phyloP scores from a whole-genome alignment of 1,284 basidiomycete species.

The Veloboletus limbatus region DNA sequence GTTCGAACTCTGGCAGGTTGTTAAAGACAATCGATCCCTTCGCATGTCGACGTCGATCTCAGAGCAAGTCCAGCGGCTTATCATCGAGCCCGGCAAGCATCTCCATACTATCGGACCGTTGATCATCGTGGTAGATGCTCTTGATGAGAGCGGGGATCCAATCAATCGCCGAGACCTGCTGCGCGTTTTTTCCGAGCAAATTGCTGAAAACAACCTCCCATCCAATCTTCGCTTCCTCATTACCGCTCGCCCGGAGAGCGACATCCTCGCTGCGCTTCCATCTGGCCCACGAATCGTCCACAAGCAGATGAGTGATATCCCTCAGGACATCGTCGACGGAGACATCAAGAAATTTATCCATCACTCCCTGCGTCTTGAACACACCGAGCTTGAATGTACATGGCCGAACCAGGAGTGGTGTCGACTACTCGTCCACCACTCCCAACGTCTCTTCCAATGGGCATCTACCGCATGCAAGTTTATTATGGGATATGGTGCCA shows the following conservation, averaged over 20 bases:
- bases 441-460: background rate
- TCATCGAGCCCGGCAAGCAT: slow-evolving; percentile 15
- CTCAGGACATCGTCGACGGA: slow-evolving; percentile 11
- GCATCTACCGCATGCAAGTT: background rate
- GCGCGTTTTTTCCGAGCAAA: slow-evolving; percentile 7
- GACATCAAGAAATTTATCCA: slow-evolving; percentile 19
- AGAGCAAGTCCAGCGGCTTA: slow-evolving; percentile 18
- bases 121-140: slow-evolving; percentile 20
- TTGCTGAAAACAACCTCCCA: slow-evolving; percentile 12
- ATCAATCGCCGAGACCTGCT: slow-evolving; percentile 13
- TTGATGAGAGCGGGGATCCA: slow-evolving; percentile 25
- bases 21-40: slow-evolving; percentile 22
- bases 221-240: slow-evolving; percentile 21
- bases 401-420: slow-evolving; percentile 14
- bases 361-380: slow-evolving; percentile 11
- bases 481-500: slow-evolving; percentile 11
- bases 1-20: slow-evolving; percentile 5
- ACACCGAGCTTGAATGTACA: slow-evolving; percentile 11
- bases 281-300: slow-evolving; percentile 10
- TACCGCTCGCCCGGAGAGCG: slow-evolving; percentile 20
- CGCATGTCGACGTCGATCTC: slow-evolving; percentile 14
- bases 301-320: slow-evolving; percentile 14
- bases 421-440: background rate
- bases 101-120: slow-evolving; percentile 19
- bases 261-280: slow-evolving; percentile 16